These are phyloP conservation scores for Auricularia auricula-judae DNA, from an alignment of 768 basidiomycete species.

Conservation along the genomic window DNA sequence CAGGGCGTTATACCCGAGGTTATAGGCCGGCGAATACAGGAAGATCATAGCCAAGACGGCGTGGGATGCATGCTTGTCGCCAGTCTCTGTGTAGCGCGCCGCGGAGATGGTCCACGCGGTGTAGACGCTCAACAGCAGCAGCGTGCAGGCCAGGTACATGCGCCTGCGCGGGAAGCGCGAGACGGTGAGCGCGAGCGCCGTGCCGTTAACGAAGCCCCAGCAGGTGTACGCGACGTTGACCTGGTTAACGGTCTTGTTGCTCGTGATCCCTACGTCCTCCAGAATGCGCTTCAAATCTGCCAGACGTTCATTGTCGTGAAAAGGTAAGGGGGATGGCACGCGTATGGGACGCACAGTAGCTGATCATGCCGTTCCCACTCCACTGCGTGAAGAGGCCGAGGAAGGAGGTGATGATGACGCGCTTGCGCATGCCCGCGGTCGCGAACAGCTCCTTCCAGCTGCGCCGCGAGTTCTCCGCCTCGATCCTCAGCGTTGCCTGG, in stretches of 20 bases:
- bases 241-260: slow-evolving; percentile 41
- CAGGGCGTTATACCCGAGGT: slow-evolving; percentile 45
- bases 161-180: slow-evolving; percentile 37
- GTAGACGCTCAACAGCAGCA: slow-evolving; percentile 35
- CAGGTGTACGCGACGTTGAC: slow-evolving; percentile 48
- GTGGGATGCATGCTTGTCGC: slow-evolving; percentile 5
- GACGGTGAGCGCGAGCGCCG: slow-evolving; percentile 34
- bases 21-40: slow-evolving; percentile 46
- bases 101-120: slow-evolving; percentile 35
- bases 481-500: slow-evolving; percentile 41
- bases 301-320: slow-evolving; percentile 28
- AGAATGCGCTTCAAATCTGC: slow-evolving; percentile 36
- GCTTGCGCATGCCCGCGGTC: slow-evolving; percentile 40
- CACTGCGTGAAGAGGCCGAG: slow-evolving; percentile 9
- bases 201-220: slow-evolving; percentile 43
- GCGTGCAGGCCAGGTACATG: slow-evolving; percentile 38
- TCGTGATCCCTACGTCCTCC: slow-evolving; percentile 39
- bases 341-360: not conserved
- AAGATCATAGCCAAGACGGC: not conserved
- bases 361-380: slow-evolving; percentile 1
- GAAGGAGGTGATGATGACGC: slow-evolving; percentile 37
- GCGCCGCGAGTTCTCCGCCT: slow-evolving; percentile 34
- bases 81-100: slow-evolving; percentile 17
- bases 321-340: not conserved
- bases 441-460: slow-evolving; percentile 36